Evolutionary conservation across 805 yeast genomes (phyloP), one percentile per base, ranked within the genome.

Genomic region (Wickerhamiella dianesei): DNA sequence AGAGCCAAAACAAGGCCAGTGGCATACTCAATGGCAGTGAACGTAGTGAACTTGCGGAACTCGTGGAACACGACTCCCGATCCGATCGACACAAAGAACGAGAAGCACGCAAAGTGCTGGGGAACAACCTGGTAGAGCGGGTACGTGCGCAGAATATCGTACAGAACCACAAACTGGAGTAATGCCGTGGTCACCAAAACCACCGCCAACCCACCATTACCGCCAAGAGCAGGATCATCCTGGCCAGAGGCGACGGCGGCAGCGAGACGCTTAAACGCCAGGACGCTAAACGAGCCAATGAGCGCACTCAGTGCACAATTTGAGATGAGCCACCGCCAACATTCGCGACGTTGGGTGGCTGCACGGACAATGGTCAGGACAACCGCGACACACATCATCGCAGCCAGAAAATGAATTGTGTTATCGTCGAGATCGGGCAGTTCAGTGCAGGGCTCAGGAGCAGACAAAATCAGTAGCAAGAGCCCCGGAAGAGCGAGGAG

Each of bases 101-200:
- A 71, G 61, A 73, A 73, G 32, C 70, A 64, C 3, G 66, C 72
- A 59, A 72, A 73, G 53, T 72, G 76, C 36, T 71, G 64, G 0
- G 77, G 77, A 6, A 73, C 69, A 2, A 73, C 76, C 4, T 67
- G 64, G 36, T 74, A 69, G 2, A 73, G 68, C 16, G 66, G 66
- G 45, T 68, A 71, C 13, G 59, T 53, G 36, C 61, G 61, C 37
- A 73, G 57, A 2, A 72, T 66, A 16, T 64, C 60, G 50, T 66
- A 65, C 13, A 73, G 56, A 29, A 64, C 61, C 32, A 61, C 56
- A 25, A 71, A 62, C 50, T 73, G 75, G 36, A 67, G 53, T 1
- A 65, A 56, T 0, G 74, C 72, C 1, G 74, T 66, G n/a, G 61
- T 47, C 1, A 64, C 53, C 4, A 67, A 53, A 2, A 69, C 58